Evolutionary conservation across 352 stramenopile genomes (phyloP).

Genomic region (Globisporangium splendens): DNA sequence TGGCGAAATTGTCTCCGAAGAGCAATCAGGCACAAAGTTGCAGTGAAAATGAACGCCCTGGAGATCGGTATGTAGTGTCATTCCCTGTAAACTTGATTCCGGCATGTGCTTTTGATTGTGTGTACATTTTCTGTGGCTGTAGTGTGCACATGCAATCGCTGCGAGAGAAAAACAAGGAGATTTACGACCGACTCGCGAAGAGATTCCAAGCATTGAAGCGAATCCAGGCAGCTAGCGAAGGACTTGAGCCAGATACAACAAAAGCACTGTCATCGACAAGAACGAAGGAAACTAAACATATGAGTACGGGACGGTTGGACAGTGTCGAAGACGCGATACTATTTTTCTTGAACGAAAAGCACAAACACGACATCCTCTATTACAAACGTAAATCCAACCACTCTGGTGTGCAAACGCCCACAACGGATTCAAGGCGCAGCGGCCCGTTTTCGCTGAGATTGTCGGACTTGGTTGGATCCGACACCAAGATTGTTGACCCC

Average conservation of each 20-base stretch:
- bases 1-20: conserved; percentile 16
- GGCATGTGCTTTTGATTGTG: not conserved
- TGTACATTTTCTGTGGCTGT: not conserved
- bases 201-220: conserved; percentile 24
- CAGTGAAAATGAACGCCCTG: conserved; percentile 16
- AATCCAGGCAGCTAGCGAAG: not conserved
- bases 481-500: not conserved
- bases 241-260: conserved; percentile 3
- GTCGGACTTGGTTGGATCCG: conserved; percentile 11
- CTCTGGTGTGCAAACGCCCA: conserved; percentile 2
- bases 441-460: conserved; percentile 34
- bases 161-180: conserved; percentile 29
- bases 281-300: not conserved
- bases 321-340: conserved; percentile 65
- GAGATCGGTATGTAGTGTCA: conserved; percentile 17
- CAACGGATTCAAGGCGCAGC: conserved; percentile 5
- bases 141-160: conserved; percentile 26
- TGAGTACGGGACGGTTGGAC: conserved; percentile 1
- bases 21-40: conserved; percentile 3
- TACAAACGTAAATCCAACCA: conserved; percentile 33
- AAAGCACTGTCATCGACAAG: not conserved
- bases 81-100: not conserved
- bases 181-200: conserved; percentile 34
- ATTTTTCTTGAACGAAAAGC: conserved; percentile 67
- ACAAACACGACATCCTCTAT: conserved; percentile 68